Evolutionary conservation across 2,329 filamentous ascomycete species (phyloP), one percentile per base, ranked within the genome.

Genomic region (Fusarium xyrophilum): DNA sequence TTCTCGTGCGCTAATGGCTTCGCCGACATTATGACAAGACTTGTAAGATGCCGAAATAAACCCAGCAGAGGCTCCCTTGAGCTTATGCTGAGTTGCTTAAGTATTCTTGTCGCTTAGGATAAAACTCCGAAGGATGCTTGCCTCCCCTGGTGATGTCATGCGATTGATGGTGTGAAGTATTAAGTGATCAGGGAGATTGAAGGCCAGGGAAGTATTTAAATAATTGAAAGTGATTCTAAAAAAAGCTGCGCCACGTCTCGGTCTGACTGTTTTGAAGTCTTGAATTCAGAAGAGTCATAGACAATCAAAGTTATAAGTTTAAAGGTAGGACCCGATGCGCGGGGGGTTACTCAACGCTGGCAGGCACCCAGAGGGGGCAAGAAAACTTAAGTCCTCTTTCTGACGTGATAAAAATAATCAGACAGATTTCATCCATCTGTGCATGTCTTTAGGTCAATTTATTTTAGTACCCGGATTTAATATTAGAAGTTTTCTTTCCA

Each of bases 1-100:
- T 91, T 88, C 80, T 97, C 94, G 75, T 93, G 89, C 40, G 88
- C 85, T 61, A 89, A 86, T 75, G 89, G 86, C 78, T 90, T 92
- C 61, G 80, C 77, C 72, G 86, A 80, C 87, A 89, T 90, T 65
- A 51, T 80, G 71, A 73, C 67, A 21, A 21, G 25, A 28, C 19
- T 21, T 46, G 19, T 4, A 15, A 28, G 27, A 21, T 46, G 27
- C 25, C 19, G 30, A 46, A 46, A 30, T 21, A 28, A 46, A 46
- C 25, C 10, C 43, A 46, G 43, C 19, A 46, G 12, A 30, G 42
- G 19, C 43, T 46, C 7, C 27, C 19, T 6, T 17, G 11, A 46
- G 43, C 25, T 46, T 28, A 30, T 28, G 25, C 43, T 30, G 27
- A 30, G 19, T 46, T 46, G 3, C 14, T 14, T 15, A 28, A 46